A percentile compares a stretch with the other conserved stretches of the same genome.
These are phyloP conservation scores for Trypanosoma brucei DNA, from an alignment of 208 protist species.

Conservation along the genomic window DNA sequence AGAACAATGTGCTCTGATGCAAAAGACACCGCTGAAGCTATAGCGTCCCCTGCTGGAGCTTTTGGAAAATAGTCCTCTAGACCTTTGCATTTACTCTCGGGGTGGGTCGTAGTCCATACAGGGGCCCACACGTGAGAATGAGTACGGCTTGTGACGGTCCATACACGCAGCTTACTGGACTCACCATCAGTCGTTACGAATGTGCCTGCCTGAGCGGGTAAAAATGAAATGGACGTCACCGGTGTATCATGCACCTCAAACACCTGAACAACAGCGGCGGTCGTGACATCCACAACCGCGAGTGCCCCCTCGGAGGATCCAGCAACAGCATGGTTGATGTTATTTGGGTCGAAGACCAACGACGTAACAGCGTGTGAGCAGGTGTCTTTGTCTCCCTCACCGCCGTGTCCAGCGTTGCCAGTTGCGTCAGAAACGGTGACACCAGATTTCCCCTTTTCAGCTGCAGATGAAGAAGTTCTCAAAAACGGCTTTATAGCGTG, in stretches of 20 bases:
- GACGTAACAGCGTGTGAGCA: slow-evolving; percentile 28
- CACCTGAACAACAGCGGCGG: slow-evolving; percentile 37
- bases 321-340: slow-evolving; percentile 57
- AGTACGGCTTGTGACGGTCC: slow-evolving; percentile 56
- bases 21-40: slow-evolving; percentile 3
- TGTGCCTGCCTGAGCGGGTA: slow-evolving; percentile 42
- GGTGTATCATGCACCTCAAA: slow-evolving; percentile 34
- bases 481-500: slow-evolving; percentile 58
- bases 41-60: too few relatives aligned
- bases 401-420: slow-evolving; percentile 11
- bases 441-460: slow-evolving; percentile 8
- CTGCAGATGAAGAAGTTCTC: slow-evolving; percentile 2
- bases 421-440: slow-evolving; percentile 15
- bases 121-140: slow-evolving; percentile 32
- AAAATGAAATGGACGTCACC: slow-evolving; percentile 68
- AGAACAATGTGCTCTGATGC: slow-evolving; percentile 39
- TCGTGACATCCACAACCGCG: slow-evolving; percentile 48
- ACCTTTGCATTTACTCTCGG: background rate
- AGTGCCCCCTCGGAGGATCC: slow-evolving; percentile 70
- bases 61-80: too few relatives aligned
- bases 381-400: slow-evolving; percentile 16
- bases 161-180: slow-evolving; percentile 57
- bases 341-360: slow-evolving; percentile 69
- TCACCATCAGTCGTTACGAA: slow-evolving; percentile 72
- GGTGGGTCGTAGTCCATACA: slow-evolving; percentile 3